Conservation (phyloP, 1,139 yeast genomes). For the Nakaseomyces delphensis region DNA sequence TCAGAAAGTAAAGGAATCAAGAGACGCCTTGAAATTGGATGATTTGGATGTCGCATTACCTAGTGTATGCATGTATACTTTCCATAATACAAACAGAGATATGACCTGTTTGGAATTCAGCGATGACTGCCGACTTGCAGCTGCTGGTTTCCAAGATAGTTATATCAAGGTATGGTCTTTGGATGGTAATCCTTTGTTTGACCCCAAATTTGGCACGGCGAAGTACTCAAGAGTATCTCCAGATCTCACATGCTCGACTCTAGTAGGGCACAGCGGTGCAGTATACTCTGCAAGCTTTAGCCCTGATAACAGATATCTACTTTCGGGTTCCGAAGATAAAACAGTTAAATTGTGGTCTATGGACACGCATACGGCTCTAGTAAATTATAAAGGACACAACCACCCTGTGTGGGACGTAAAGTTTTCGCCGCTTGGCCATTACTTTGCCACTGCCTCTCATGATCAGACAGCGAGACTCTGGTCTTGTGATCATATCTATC, state of each 20-base stretch:
- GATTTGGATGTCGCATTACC: slow-evolving; percentile 76
- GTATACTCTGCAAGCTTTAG: slow-evolving; percentile 86
- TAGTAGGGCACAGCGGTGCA: slow-evolving; percentile 91
- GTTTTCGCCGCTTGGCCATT: slow-evolving; percentile 91
- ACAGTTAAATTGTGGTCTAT: slow-evolving; percentile 90
- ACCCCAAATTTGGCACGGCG: slow-evolving; percentile 10
- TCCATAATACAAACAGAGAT: slow-evolving; percentile 88
- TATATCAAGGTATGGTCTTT: slow-evolving; percentile 86
- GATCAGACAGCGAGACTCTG: slow-evolving; percentile 96
- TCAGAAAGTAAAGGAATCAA: slow-evolving; percentile 68
- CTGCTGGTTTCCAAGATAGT: slow-evolving; percentile 92
- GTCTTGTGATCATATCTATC: slow-evolving; percentile 98
- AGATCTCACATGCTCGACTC: slow-evolving; percentile 38
- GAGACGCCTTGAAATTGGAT: slow-evolving; percentile 60
- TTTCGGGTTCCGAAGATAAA: slow-evolving; percentile 85
- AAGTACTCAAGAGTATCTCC: slow-evolving; percentile 11
- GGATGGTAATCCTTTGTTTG: slow-evolving; percentile 68
- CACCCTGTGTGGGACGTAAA: slow-evolving; percentile 97
- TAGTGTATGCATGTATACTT: slow-evolving; percentile 95
- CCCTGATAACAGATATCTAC: slow-evolving; percentile 75
- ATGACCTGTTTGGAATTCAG: slow-evolving; percentile 79
- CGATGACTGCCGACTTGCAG: slow-evolving; percentile 76
- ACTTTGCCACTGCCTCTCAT: slow-evolving; percentile 94
- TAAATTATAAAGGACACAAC: slow-evolving; percentile 91
- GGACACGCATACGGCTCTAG: slow-evolving; percentile 83